phyloP scores from a whole-genome alignment of 2,329 filamentous ascomycete species.

The Apiospora sp. region DNA sequence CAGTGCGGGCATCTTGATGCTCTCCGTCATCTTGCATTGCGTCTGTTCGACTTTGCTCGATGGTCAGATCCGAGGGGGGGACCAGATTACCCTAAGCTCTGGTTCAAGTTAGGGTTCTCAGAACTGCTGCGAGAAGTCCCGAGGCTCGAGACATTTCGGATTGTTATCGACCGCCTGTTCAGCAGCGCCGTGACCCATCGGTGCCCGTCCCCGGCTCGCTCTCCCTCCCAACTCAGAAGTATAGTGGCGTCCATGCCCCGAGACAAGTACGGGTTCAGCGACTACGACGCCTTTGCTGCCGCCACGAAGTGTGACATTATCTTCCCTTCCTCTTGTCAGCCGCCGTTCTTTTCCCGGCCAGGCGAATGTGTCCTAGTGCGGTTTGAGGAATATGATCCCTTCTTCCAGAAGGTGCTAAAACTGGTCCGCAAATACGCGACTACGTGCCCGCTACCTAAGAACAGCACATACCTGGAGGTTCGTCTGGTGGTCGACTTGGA shows the following conservation, averaged over 20 bases:
- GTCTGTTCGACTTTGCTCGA: background rate
- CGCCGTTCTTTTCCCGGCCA: too few species aligned
- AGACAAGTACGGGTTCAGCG: background rate
- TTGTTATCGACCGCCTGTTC: background rate
- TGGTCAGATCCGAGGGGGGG: background rate
- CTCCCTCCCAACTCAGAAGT: background rate
- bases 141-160: background rate
- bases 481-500: background rate
- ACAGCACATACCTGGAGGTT: background rate
- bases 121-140: background rate
- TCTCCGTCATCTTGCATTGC: background rate
- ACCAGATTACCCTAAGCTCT: too few species aligned
- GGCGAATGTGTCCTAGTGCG: too few species aligned
- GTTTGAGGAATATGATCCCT: background rate
- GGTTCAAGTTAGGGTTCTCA: background rate
- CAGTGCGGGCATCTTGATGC: background rate
- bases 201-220: accelerated
- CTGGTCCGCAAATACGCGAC: background rate
- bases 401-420: background rate
- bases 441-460: accelerated
- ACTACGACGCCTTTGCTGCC: background rate
- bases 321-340: background rate
- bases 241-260: background rate
- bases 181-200: background rate
- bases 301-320: background rate